phyloP scores from a whole-genome alignment of 177 flowering plant genomes.

The Tripterygium wilfordii region DNA sequence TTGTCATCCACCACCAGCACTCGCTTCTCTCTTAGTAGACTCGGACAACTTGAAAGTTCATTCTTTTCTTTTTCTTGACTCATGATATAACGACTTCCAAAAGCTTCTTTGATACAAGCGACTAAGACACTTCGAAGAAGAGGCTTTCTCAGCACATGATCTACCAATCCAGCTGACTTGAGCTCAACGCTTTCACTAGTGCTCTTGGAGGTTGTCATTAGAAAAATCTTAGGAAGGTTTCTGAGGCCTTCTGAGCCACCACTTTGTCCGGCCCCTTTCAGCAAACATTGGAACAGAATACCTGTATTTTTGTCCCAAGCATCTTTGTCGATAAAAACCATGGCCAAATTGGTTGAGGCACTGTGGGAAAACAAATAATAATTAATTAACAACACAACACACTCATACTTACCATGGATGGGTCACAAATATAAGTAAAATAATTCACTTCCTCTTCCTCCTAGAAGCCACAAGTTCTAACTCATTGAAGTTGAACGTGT shows the following conservation, averaged over 20 bases:
- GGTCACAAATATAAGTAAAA: too few species aligned
- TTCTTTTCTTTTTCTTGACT: conserved; percentile 28
- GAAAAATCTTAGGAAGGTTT: conserved; percentile 43
- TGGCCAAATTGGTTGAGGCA: conserved; percentile 19
- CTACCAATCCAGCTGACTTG: conserved; percentile 47
- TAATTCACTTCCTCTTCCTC: too few species aligned
- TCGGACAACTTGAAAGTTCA: conserved; percentile 37
- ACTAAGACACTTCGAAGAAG: conserved; percentile 53
- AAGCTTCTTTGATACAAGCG: conserved; percentile 48
- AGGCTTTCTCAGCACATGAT: conserved; percentile 65
- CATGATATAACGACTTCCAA: conserved; percentile 40
- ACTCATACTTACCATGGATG: too few species aligned
- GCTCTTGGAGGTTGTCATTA: conserved; percentile 41
- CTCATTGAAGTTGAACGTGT: too few species aligned
- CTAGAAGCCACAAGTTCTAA: too few species aligned
- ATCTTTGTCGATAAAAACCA: conserved; percentile 78
- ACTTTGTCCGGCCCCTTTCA: conserved; percentile 26
- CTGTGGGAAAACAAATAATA: conserved; percentile 27
- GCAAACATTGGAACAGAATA: conserved; percentile 18
- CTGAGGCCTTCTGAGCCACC: conserved; percentile 13
- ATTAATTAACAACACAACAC: conserved; percentile 8
- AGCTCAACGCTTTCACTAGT: conserved; percentile 34
- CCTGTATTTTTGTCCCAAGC: conserved; percentile 40
- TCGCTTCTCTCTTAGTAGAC: conserved; percentile 48
- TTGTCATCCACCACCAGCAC: conserved; percentile 96